A percentile compares a stretch with the other conserved stretches of the same genome.
Conservation (phyloP, 352 stramenopile species). For the Phytopythium aichiense region DNA sequence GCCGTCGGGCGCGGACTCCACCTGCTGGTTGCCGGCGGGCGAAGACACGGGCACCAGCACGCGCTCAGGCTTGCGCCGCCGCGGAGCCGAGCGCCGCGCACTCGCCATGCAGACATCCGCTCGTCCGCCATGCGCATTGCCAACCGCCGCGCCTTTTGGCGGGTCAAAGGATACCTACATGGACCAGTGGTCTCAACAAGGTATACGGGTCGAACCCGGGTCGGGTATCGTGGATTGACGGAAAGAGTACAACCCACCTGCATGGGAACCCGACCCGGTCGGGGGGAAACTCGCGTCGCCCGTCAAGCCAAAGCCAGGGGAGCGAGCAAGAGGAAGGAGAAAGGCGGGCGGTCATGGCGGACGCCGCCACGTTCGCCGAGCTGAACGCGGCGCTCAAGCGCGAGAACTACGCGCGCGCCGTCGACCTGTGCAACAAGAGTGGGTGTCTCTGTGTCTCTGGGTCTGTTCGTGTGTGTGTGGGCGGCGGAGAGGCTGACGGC, state of each 20-base stretch:
- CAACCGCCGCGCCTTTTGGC: background rate
- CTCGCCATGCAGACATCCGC: constrained; percentile 1
- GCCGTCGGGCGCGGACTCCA: background rate
- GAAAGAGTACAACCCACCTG: too few species aligned
- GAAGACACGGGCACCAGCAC: background rate
- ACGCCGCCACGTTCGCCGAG: constrained; percentile 64
- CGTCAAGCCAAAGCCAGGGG: background rate
- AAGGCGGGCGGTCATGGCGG: constrained; percentile 18
- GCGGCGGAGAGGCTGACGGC: background rate
- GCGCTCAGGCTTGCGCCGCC: constrained; percentile 3
- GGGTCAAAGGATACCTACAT: background rate
- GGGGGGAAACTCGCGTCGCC: background rate
- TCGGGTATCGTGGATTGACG: background rate
- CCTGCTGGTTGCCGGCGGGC: background rate
- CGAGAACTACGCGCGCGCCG: constrained; percentile 73
- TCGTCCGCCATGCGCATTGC: background rate
- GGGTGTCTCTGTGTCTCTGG: constrained; percentile 7
- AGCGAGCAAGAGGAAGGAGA: background rate
- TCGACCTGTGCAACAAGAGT: constrained; percentile 89
- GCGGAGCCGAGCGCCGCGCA: background rate
- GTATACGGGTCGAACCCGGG: background rate
- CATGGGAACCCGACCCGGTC: background rate
- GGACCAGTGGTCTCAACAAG: background rate
- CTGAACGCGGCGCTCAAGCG: constrained; percentile 68
- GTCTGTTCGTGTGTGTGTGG: background rate